Conservation (phyloP, 2,329 filamentous ascomycete species). For the Colletotrichum truncatum region DNA sequence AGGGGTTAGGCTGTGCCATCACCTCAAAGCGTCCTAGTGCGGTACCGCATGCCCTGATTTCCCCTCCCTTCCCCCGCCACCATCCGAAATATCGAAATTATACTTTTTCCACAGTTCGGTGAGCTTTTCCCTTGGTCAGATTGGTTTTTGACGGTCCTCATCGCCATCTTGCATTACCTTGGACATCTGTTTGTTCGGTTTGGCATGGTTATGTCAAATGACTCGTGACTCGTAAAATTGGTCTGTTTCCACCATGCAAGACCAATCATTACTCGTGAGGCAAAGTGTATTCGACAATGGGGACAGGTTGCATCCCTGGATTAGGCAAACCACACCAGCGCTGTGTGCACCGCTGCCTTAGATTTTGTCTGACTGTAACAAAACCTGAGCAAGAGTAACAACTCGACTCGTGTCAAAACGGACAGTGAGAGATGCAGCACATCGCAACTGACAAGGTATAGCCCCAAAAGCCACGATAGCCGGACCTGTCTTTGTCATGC, state of each 20-base stretch:
- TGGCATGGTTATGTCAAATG: not conserved
- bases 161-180: not conserved
- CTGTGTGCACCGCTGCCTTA: too few relatives aligned
- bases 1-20: not conserved
- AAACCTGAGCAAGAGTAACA: not conserved
- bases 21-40: slow-evolving; percentile 3
- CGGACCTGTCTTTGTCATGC: slow-evolving; percentile 12
- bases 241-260: too few relatives aligned
- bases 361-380: too few relatives aligned
- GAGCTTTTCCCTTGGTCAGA: too few relatives aligned
- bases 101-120: too few relatives aligned
- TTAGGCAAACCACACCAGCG: not conserved
- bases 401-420: slow-evolving; percentile 1
- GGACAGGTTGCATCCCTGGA: not conserved
- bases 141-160: too few relatives aligned
- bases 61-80: too few relatives aligned
- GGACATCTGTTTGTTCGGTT: not conserved
- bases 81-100: too few relatives aligned
- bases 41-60: not conserved
- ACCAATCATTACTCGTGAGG: not conserved
- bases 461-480: not conserved
- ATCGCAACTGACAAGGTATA: not conserved
- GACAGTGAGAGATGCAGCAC: not conserved
- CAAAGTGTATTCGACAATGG: not conserved
- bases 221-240: slow-evolving; percentile 4